Evolutionary conservation across 2,329 filamentous ascomycete genomes (phyloP).

Genomic region (Drechslerella dactyloides): DNA sequence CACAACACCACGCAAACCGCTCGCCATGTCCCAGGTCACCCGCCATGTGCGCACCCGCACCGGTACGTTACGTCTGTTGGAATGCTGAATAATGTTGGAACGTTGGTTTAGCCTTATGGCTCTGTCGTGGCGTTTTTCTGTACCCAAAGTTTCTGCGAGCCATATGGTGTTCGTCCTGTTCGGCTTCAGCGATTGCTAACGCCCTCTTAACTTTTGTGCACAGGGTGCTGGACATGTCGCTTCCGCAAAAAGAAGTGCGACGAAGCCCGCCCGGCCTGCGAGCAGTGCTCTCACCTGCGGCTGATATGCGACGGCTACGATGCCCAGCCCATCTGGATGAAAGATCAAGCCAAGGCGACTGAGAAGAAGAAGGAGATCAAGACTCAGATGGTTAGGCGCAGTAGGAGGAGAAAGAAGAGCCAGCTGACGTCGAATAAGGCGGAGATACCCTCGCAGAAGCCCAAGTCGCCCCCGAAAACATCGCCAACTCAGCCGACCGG

Average conservation of each 20-base stretch:
- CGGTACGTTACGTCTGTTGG: constrained; percentile 22
- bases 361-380: constrained; percentile 53
- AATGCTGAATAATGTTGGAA: background rate
- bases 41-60: constrained; percentile 49
- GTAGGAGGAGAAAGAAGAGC: constrained; percentile 51
- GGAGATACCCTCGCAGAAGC: constrained; percentile 55
- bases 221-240: constrained; percentile 59
- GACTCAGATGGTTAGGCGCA: constrained; percentile 52
- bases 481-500: constrained; percentile 58
- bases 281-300: constrained; percentile 56
- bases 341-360: constrained; percentile 50
- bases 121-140: background rate
- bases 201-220: background rate
- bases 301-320: constrained; percentile 57
- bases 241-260: constrained; percentile 59
- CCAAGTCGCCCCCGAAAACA: constrained; percentile 59
- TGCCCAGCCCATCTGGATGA: constrained; percentile 56
- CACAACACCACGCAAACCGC: constrained; percentile 12
- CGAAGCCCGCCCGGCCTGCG: constrained; percentile 57
- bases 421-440: constrained; percentile 25
- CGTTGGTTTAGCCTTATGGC: background rate
- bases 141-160: background rate
- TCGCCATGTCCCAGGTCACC: constrained; percentile 18
- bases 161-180: background rate
- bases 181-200: background rate